phyloP scores from a whole-genome alignment of 2,329 filamentous ascomycete genomes.

The Ceratocystis harringtonii region DNA sequence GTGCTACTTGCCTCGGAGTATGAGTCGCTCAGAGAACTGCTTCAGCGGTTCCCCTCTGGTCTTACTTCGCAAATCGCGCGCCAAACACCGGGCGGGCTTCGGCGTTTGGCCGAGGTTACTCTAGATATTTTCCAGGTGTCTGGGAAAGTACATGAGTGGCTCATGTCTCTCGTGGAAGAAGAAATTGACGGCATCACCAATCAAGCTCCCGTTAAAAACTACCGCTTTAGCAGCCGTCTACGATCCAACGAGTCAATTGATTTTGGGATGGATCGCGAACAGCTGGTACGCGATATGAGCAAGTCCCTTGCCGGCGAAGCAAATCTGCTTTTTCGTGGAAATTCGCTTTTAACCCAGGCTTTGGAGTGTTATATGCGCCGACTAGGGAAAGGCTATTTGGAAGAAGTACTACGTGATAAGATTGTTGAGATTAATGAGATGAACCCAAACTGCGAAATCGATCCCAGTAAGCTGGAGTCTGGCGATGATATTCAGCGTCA shows the following conservation, averaged over 20 bases:
- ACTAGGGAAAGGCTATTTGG: constrained; percentile 80
- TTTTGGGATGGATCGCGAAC: constrained; percentile 49
- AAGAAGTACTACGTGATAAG: constrained; percentile 73
- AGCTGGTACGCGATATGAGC: constrained; percentile 60
- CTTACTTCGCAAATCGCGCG: constrained; percentile 74
- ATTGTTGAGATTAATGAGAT: constrained; percentile 78
- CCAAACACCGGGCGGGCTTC: constrained; percentile 61
- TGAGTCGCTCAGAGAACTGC: constrained; percentile 60
- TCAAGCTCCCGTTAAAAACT: constrained; percentile 58
- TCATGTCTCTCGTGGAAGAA: constrained; percentile 85
- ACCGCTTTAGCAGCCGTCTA: constrained; percentile 55
- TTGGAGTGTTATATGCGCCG: constrained; percentile 93
- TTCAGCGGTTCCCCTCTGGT: constrained; percentile 72
- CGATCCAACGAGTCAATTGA: constrained; percentile 56
- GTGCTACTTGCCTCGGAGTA: constrained; percentile 82
- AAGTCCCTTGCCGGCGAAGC: constrained; percentile 73
- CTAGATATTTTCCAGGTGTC: constrained; percentile 94
- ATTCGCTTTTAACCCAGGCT: constrained; percentile 83
- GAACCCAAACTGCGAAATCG: constrained; percentile 87
- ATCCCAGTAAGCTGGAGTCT: constrained; percentile 60
- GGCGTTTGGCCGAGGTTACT: constrained; percentile 68
- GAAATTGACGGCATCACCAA: constrained; percentile 89
- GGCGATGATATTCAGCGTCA: constrained; percentile 64
- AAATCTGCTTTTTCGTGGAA: constrained; percentile 87
- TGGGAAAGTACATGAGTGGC: constrained; percentile 70